Evolutionary conservation across 83 land plant genomes (phyloP).

Genomic region (Picea engelmannii): DNA sequence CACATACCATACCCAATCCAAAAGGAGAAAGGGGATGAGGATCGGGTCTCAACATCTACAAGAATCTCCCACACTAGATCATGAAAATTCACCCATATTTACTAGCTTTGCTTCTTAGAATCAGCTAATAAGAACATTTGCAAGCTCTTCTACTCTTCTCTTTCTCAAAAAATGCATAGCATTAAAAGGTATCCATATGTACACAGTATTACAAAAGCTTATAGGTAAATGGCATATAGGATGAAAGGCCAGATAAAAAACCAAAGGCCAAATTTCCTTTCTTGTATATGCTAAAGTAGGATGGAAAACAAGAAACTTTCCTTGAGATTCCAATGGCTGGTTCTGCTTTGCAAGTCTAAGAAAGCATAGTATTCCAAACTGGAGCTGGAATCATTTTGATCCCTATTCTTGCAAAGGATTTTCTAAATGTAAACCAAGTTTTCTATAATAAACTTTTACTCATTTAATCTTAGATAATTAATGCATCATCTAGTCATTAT

Average conservation of each 20-base stretch:
- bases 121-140: too few relatives aligned
- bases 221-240: not conserved
- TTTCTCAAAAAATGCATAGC: too few relatives aligned
- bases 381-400: not conserved
- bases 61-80: too few relatives aligned
- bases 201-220: not conserved
- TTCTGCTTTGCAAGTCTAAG: not conserved
- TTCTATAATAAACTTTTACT: not conserved
- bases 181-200: too few relatives aligned
- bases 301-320: not conserved
- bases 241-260: not conserved
- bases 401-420: not conserved
- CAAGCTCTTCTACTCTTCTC: too few relatives aligned
- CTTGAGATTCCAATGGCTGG: not conserved
- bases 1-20: too few relatives aligned
- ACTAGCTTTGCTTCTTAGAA: too few relatives aligned
- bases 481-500: slow-evolving; percentile 2
- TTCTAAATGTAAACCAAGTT: not conserved
- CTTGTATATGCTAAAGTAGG: not conserved
- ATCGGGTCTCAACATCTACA: too few relatives aligned
- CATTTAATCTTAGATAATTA: not conserved
- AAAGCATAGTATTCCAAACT: not conserved
- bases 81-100: too few relatives aligned
- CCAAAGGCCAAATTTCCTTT: not conserved
- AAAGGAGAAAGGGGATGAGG: too few relatives aligned